A percentile compares a stretch with the other conserved stretches of the same genome.
Conservation (phyloP, 2,329 filamentous ascomycete genomes). For the Periconia sp. region DNA sequence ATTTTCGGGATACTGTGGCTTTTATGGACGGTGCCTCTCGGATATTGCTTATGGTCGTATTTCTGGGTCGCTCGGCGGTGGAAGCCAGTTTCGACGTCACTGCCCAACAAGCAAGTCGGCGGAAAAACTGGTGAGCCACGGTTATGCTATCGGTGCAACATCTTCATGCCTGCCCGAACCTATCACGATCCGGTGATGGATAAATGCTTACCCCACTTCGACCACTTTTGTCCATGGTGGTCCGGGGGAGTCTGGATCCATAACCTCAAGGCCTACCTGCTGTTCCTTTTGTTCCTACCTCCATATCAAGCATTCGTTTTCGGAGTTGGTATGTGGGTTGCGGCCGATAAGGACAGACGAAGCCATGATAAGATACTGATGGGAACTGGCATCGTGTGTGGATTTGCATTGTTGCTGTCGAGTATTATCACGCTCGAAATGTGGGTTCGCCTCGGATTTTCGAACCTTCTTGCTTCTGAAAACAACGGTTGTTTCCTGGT, state of each 20-base stretch:
- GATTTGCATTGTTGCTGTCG: neutral
- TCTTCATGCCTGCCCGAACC: neutral
- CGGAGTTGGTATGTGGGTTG: neutral
- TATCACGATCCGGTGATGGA: neutral
- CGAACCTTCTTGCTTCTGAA: neutral
- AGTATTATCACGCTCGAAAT: neutral
- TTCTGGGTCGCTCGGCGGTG: neutral
- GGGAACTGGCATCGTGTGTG: neutral
- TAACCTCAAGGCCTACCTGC: neutral
- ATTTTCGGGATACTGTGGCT: neutral
- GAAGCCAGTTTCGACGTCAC: neutral
- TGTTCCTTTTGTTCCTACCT: neutral
- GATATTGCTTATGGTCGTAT: neutral
- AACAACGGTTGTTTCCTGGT: neutral
- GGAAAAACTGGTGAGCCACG: neutral
- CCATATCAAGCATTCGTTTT: neutral
- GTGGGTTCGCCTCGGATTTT: neutral
- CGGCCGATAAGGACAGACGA: neutral
- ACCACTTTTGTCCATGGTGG: neutral
- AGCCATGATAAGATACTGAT: neutral
- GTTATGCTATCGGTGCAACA: neutral
- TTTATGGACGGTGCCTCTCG: neutral
- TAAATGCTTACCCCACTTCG: neutral
- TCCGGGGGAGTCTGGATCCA: neutral
- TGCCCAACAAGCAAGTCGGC: neutral